These are phyloP conservation scores for Elsinoe ampelina DNA, from an alignment of 2,329 filamentous ascomycete species.

Conservation along the genomic window DNA sequence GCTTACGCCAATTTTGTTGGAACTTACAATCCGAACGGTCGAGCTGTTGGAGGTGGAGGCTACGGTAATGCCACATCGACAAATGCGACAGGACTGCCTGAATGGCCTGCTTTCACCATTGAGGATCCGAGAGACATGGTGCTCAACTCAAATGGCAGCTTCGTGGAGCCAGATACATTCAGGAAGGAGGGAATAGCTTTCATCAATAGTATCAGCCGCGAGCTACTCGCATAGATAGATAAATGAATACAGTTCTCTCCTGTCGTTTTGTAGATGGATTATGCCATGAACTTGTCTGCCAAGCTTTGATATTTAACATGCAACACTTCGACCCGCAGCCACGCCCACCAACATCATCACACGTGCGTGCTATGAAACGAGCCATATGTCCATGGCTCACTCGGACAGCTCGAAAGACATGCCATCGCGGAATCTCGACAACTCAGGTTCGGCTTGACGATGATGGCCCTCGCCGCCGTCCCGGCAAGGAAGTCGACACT, in stretches of 20 bases:
- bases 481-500: too few species aligned
- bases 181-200: conserved; percentile 39
- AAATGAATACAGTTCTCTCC: not conserved
- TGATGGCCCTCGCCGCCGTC: too few species aligned
- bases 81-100: conserved; percentile 24
- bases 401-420: not conserved
- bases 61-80: conserved; percentile 15
- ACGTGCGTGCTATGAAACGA: not conserved
- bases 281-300: not conserved
- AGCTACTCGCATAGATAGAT: conserved; percentile 12
- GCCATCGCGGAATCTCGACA: not conserved
- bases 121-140: conserved; percentile 37
- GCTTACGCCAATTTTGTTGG: conserved; percentile 39
- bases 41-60: conserved; percentile 14
- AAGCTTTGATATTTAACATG: not conserved
- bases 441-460: not conserved
- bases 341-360: not conserved
- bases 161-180: conserved; percentile 41
- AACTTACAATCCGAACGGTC: conserved; percentile 35
- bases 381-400: not conserved
- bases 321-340: not conserved
- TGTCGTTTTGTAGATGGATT: not conserved
- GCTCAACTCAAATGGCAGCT: conserved; percentile 35
- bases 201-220: conserved; percentile 31
- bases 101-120: conserved; percentile 36